phyloP scores from a whole-genome alignment of 2,329 filamentous ascomycete genomes.

The Thielaviopsis populi region DNA sequence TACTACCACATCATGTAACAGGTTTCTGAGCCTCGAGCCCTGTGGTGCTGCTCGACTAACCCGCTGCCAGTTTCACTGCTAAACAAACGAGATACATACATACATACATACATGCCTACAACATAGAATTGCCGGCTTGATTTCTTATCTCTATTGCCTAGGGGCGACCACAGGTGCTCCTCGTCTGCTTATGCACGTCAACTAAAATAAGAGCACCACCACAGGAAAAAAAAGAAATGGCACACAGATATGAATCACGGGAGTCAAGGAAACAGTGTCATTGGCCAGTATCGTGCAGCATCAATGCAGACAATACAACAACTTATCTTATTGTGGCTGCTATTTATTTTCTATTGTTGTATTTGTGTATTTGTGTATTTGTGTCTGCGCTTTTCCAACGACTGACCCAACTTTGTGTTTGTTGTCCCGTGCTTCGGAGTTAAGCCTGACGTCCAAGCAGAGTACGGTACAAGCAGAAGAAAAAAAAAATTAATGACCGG shows the following conservation, averaged over 20 bases:
- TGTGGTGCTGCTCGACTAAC: neutral
- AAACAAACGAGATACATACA: neutral
- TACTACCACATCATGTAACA: neutral
- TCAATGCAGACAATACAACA: neutral
- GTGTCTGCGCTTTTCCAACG: neutral
- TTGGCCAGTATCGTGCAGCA: neutral
- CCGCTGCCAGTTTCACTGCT: neutral
- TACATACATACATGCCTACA: neutral
- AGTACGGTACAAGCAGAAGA: neutral
- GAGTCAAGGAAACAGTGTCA: neutral
- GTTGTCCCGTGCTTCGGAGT: neutral
- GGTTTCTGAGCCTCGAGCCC: neutral
- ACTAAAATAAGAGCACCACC: neutral
- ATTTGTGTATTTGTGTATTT: neutral
- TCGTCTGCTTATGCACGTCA: neutral
- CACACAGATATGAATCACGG: neutral
- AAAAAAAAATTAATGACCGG: neutral
- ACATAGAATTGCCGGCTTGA: neutral
- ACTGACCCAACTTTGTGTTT: neutral
- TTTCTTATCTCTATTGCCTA: neutral
- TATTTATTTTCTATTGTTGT: neutral
- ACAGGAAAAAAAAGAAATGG: neutral
- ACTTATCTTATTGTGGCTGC: neutral
- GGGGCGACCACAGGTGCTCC: neutral
- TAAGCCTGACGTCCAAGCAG: neutral